Base-by-base conservation (phyloP, 2,329 filamentous ascomycete species). In the Colletotrichum nymphaeae region DNA sequence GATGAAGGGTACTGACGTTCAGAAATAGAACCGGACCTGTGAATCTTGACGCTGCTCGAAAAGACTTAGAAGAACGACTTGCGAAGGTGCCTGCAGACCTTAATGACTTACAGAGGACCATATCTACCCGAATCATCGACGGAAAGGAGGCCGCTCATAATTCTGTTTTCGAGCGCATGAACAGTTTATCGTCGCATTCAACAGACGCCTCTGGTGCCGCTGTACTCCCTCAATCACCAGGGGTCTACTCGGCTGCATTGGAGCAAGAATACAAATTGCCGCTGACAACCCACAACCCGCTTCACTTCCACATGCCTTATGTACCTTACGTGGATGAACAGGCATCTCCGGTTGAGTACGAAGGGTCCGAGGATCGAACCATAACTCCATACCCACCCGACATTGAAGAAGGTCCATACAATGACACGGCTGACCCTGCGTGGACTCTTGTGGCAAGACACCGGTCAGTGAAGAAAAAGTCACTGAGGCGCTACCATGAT, bases 111-210 rank as follows among this genome's bases (percentile, higher is more conserved):
- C 86, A 84, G 14, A 82, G 84, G 22, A 80, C 81, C 14, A 79
- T 83, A 5, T 84, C 84, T 24, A 78, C 82, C 5, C 79, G 80
- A 5, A 83, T 85, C 19, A 78, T 82, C 16, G 80, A 82, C 26
- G 83, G 81, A 19, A 79, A 80, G 0, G 79, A 81, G 1, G 75
- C 78, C 8, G 7, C 80, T 83, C 81, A 84, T 35, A 77, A 81
- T 0, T 89, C 87, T 0, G 86, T 89, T 1, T 89, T 89, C 69
- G 87, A 89, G 73, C 82, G 86, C 24, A 83, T 84, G 4, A 87
- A 84, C 73, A 87, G 84, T 70, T 78, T 85, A 8, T 89, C 87
- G 0, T 83, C 82, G 5, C 84, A 85, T 26, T 84, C 86, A 0
- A 81, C 82, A n/a, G 85, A 83, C 0, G 82, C 84, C 24, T 73